Evolutionary conservation across 306 rosid species (phyloP).

Genomic region (Pachyrhizus erosus): DNA sequence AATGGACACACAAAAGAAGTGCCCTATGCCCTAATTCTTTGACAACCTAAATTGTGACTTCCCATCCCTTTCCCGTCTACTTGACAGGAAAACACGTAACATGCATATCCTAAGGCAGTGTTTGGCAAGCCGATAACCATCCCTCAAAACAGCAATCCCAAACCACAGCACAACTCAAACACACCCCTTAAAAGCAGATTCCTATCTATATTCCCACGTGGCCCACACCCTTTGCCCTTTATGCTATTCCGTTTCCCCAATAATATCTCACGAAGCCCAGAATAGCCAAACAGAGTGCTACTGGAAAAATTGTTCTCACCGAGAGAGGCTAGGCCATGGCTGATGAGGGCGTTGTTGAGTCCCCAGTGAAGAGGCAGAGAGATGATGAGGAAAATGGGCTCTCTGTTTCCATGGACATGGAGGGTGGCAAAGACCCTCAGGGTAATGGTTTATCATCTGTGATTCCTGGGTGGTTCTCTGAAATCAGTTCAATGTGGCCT

Average conservation of each 20-base stretch:
- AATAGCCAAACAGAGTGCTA: slow-evolving; percentile 28
- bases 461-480: slow-evolving; percentile 99
- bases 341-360: slow-evolving; percentile 45
- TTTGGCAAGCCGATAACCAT: neutral
- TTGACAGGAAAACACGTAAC: slow-evolving; percentile 36
- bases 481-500: slow-evolving; percentile 99
- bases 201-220: slow-evolving; percentile 34
- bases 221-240: slow-evolving; percentile 35
- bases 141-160: neutral
- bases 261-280: slow-evolving; percentile 37
- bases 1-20: neutral
- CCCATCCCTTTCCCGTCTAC: slow-evolving; percentile 50
- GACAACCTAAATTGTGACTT: slow-evolving; percentile 42
- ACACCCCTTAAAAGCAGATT: slow-evolving; percentile 51
- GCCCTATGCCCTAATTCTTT: slow-evolving; percentile 29
- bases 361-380: slow-evolving; percentile 64
- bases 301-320: neutral
- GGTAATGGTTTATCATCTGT: slow-evolving; percentile 63
- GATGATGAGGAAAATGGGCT: slow-evolving; percentile 64
- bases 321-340: slow-evolving; percentile 53
- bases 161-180: neutral
- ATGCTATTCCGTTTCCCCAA: slow-evolving; percentile 40
- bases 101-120: slow-evolving; percentile 40
- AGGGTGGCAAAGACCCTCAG: slow-evolving; percentile 44
- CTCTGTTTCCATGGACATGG: slow-evolving; percentile 55